Evolutionary conservation across 2,329 filamentous ascomycete species (phyloP).

Genomic region (Emmonsia crescens): DNA sequence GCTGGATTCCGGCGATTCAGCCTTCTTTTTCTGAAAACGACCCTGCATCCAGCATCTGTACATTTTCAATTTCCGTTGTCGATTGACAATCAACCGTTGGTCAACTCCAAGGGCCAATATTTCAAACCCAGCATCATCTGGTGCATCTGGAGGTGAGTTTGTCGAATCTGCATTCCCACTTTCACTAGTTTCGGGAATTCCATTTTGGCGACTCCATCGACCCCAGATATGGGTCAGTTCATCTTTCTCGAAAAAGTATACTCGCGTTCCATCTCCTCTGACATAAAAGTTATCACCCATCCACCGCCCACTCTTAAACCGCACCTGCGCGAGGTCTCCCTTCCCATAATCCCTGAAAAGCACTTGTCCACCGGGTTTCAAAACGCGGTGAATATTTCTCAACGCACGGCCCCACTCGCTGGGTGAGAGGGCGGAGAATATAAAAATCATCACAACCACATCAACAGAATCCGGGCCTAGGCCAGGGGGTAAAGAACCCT

Average conservation of each 20-base stretch:
- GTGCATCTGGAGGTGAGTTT: background rate
- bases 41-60: slow-evolving; percentile 71
- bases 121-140: slow-evolving; percentile 44
- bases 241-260: slow-evolving; percentile 92
- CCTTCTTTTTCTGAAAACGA: slow-evolving; percentile 29
- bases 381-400: slow-evolving; percentile 64
- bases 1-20: background rate
- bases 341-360: slow-evolving; percentile 95
- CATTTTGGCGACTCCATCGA: slow-evolving; percentile 33
- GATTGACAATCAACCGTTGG: slow-evolving; percentile 81
- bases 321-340: slow-evolving; percentile 89
- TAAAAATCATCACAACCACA: slow-evolving; percentile 89
- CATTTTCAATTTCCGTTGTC: slow-evolving; percentile 88
- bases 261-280: slow-evolving; percentile 83
- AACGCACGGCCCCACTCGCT: slow-evolving; percentile 75
- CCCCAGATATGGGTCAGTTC: slow-evolving; percentile 74
- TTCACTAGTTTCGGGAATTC: slow-evolving; percentile 16
- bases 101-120: slow-evolving; percentile 73
- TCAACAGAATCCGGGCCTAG: slow-evolving; percentile 72
- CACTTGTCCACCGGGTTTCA: slow-evolving; percentile 88
- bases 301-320: slow-evolving; percentile 91
- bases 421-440: slow-evolving; percentile 86
- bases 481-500: slow-evolving; percentile 56
- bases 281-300: slow-evolving; percentile 97
- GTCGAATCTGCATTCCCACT: slow-evolving; percentile 9